Base-by-base conservation (phyloP, 2,329 filamentous ascomycete genomes). In the Paecilomyces dactylethromorphus region DNA sequence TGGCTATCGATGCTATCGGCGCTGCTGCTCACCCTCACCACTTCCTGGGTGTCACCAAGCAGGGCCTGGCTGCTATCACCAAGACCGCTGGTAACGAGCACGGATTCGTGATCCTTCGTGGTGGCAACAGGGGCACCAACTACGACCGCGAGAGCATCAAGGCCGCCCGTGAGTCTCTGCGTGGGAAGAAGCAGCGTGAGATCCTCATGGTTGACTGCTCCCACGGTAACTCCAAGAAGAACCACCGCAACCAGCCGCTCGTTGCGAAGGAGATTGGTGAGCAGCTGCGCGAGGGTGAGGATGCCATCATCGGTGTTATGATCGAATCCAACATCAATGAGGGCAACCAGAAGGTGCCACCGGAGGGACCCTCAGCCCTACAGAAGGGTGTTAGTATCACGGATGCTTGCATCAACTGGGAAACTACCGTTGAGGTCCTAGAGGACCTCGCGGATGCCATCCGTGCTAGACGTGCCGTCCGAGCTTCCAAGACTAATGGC, bases 141-240 rank as follows among this genome's bases (percentile, higher is more conserved):
- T 99, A 87, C 75, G 92, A 97, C 80, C 87, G 86, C 69, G 88
- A 90, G 67, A 95, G 83, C 73, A 89, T 99, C 66, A 85, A 88
- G 74, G 81, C 81, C 56, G 90, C 90, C 29, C 90, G 93, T 74
- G 89, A 92, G 73, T 86, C 86, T 2, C 78, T 99, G 69, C 80
- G 77, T 64, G 89, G 90, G 78, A 96, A 96, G 84, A 87, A 87
- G 60, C 89, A 94, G 74, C 88, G 88, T 70, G 84, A 91, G 77
- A 89, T 92, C 63, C 88, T 99, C 79, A 99, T 99, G 94, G 87
- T 99, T 59, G 94, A 99, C 78, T 99, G 94, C 83, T 97, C 92
- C 22, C 94, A 99, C 74, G 94, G 94, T 58, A 99, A 99, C 82
- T 97, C 93, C 21, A 91, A 89, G 77, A 99, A 99, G 81, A 87